These are phyloP conservation scores for Trypanosoma brucei DNA, from an alignment of 208 protist genomes.

Conservation along the genomic window DNA sequence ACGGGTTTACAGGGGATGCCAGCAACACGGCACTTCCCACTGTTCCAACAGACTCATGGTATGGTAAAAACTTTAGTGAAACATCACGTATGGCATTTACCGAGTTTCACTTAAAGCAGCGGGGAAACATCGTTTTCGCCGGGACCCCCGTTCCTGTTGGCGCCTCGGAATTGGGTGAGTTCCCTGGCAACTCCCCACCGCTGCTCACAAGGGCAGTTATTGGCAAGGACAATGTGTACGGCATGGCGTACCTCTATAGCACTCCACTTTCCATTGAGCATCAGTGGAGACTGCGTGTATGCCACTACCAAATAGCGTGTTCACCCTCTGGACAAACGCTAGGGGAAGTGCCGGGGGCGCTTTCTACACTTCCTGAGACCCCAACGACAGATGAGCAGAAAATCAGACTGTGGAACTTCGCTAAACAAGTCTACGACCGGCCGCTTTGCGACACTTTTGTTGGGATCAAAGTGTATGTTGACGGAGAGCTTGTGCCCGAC, in stretches of 20 bases:
- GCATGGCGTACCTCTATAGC: slow-evolving; percentile 65
- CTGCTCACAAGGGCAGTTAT: slow-evolving; percentile 35
- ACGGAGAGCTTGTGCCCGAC: slow-evolving; percentile 63
- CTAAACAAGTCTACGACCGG: slow-evolving; percentile 42
- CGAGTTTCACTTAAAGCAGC: slow-evolving; percentile 46
- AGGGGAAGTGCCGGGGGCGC: background rate
- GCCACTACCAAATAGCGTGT: slow-evolving; percentile 38
- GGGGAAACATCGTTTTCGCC: slow-evolving; percentile 58
- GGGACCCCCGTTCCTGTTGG: slow-evolving; percentile 33
- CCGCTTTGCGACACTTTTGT: slow-evolving; percentile 55
- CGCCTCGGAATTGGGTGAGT: slow-evolving; percentile 31
- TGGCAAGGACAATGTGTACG: slow-evolving; percentile 64
- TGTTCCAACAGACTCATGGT: slow-evolving; percentile 66
- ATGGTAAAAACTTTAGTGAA: slow-evolving; percentile 41
- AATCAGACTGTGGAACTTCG: slow-evolving; percentile 19
- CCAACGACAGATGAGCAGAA: background rate
- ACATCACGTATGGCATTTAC: slow-evolving; percentile 28
- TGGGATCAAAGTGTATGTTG: slow-evolving; percentile 61
- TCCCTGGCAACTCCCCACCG: slow-evolving; percentile 33
- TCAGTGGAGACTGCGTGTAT: slow-evolving; percentile 57
- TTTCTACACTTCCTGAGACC: background rate
- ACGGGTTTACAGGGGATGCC: too few species aligned
- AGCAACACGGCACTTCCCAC: slow-evolving; percentile 8
- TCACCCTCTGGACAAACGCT: background rate
- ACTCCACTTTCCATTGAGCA: slow-evolving; percentile 70